Evolutionary conservation across 306 rosid species (phyloP).

Genomic region (Canavalia gladiata): DNA sequence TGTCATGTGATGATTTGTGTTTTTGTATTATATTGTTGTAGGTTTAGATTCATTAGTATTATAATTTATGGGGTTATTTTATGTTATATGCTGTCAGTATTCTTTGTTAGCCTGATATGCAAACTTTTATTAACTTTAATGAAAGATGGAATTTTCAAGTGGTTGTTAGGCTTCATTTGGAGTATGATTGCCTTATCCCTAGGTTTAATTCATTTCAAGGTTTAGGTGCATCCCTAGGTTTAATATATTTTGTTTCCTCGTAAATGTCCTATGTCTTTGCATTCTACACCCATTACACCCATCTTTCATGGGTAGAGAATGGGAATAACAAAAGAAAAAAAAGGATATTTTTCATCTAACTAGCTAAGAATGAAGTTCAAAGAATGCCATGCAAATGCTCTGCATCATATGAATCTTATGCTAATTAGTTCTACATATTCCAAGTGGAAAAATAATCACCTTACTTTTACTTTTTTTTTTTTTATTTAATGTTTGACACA

Average conservation of each 20-base stretch:
- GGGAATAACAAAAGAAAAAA: not conserved
- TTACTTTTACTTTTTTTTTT: constrained; percentile 5
- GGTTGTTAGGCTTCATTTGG: constrained; percentile 17
- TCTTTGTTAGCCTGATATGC: not conserved
- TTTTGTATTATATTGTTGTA: not conserved
- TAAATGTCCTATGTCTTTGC: constrained; percentile 22
- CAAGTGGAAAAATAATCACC: constrained; percentile 25
- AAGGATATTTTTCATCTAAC: not conserved
- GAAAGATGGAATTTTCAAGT: not conserved
- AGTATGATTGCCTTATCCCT: constrained; percentile 20
- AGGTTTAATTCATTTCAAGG: constrained; percentile 14
- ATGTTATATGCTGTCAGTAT: not conserved
- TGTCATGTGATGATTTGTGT: not conserved
- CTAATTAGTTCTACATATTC: constrained; percentile 20
- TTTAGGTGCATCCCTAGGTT: constrained; percentile 9
- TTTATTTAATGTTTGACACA: constrained; percentile 47
- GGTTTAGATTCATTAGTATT: constrained; percentile 2
- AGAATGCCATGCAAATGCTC: not conserved
- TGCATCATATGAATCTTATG: constrained; percentile 3
- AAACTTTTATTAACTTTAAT: not conserved
- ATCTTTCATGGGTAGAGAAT: not conserved
- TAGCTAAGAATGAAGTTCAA: constrained; percentile 1
- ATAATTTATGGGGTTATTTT: not conserved
- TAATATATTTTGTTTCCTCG: not conserved
- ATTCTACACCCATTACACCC: constrained; percentile 18